Base-by-base conservation (phyloP, 164 flowering plant genomes). In the Chimonanthus praecox region DNA sequence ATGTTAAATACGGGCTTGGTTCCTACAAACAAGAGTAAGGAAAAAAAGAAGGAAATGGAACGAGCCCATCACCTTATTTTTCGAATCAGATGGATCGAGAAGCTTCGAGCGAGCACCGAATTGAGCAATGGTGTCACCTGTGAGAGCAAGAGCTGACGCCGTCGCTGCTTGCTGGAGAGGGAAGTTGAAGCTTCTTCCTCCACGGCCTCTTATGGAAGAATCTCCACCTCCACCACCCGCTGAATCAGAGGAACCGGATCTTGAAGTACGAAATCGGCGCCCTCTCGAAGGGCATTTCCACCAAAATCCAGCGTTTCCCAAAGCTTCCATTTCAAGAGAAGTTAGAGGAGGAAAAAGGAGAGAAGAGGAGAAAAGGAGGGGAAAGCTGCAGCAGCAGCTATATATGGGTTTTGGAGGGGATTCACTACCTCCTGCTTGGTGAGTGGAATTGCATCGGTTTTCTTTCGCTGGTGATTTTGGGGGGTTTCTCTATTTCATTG, bases 121-220 rank as follows among this genome's bases (percentile, higher is more conserved):
- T 83, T 94, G 99, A 46, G 99, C 97, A 33, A 94, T 87, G 60
- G 97, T 85, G 82, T 94, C 99, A 5, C 99, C 99, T 67, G 97
- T 73, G 43, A 92, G 84, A 72, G 89, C 87, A 49, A 94, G 93
- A 4, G 90, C 80, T 45, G 85, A 88, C 0, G 97, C 94, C 45
- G 93, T 89, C 20, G 73, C 60, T 5, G 97, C 94, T 66, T 86
- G 93, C 83, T 84, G 88, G 8, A 94, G 46, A 1, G 99, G 97
- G 75, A 94, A 92, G 3, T 77, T 80, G 83, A 70, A 84, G 73
- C 71, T 70, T 7, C 70, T 47, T 45, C 83, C 85, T 4, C 78
- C 74, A 68, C 79, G 71, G 0, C 84, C 68, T 33, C 47, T 60
- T 18, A 58, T 4, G 71, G 58, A 20, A 44, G 58, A 68, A 9